Conservation (phyloP, 306 rosid species). For the Cicer bijugum region DNA sequence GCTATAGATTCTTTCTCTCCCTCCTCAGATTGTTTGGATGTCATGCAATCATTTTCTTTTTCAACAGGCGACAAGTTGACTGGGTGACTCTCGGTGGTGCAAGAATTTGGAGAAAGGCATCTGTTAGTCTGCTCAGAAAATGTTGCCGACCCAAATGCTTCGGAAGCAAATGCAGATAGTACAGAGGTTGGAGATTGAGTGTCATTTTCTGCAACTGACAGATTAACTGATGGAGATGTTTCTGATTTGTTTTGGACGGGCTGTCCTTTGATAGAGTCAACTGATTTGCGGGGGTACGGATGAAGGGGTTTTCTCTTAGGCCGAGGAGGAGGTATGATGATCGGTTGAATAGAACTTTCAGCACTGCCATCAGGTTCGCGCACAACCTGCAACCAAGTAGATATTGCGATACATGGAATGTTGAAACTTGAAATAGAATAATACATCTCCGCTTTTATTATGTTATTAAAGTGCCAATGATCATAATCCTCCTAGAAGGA, state of each 20-base stretch:
- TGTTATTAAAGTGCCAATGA: not conserved
- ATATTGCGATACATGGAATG: slow-evolving; percentile 33
- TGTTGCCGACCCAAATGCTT: slow-evolving; percentile 59
- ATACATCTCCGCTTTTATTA: not conserved
- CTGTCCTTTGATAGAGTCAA: slow-evolving; percentile 52
- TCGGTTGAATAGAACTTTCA: slow-evolving; percentile 65
- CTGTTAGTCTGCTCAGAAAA: slow-evolving; percentile 61
- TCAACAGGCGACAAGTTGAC: slow-evolving; percentile 51
- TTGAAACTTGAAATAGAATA: slow-evolving; percentile 20
- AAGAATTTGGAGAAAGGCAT: slow-evolving; percentile 70
- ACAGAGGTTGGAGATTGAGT: slow-evolving; percentile 78
- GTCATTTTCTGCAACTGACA: slow-evolving; percentile 55
- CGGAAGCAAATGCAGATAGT: slow-evolving; percentile 63
- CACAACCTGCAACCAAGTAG: slow-evolving; percentile 64
- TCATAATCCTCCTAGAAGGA: not conserved
- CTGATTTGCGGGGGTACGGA: slow-evolving; percentile 90
- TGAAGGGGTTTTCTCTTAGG: slow-evolving; percentile 92
- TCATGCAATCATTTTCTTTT: slow-evolving; percentile 59
- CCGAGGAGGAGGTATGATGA: slow-evolving; percentile 94
- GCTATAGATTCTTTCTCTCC: slow-evolving; percentile 55
- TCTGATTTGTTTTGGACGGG: slow-evolving; percentile 51
- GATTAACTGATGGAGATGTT: slow-evolving; percentile 64
- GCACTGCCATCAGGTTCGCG: slow-evolving; percentile 62
- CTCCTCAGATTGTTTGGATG: slow-evolving; percentile 54
- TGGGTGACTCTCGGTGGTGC: slow-evolving; percentile 66